Conservation (phyloP, 1,139 yeast genomes). For the Yamadazyma aaseri region DNA sequence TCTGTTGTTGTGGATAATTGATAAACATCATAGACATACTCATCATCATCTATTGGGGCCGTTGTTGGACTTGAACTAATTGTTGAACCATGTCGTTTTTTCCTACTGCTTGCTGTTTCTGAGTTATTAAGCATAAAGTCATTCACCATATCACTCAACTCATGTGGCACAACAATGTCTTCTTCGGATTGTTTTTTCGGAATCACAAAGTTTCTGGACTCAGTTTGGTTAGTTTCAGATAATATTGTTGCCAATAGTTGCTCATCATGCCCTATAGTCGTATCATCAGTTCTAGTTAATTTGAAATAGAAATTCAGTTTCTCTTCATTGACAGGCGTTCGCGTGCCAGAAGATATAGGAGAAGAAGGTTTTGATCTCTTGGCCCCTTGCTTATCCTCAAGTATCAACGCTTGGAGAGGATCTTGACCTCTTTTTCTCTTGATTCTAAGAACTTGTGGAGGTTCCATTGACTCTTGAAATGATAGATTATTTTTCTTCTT, state of each 20-base stretch:
- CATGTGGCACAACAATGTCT: constrained; percentile 51
- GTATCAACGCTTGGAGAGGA: constrained; percentile 74
- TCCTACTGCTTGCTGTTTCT: constrained; percentile 4
- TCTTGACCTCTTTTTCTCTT: constrained; percentile 85
- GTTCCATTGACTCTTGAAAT: constrained; percentile 24
- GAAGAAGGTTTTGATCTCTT: constrained; percentile 48
- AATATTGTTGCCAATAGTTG: constrained; percentile 12
- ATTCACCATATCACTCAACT: constrained; percentile 66
- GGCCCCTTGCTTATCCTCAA: constrained; percentile 36
- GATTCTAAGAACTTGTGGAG: constrained; percentile 72
- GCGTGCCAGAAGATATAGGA: constrained; percentile 25
- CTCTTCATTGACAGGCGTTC: constrained; percentile 15
- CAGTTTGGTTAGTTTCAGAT: constrained; percentile 11
- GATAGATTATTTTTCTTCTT: constrained; percentile 1
- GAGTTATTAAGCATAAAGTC: constrained; percentile 40
- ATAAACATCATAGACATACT: constrained; percentile 89
- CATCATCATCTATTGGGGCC: constrained; percentile 48
- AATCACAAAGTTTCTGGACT: constrained; percentile 30
- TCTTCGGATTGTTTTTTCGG: constrained; percentile 38
- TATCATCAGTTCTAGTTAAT: constrained; percentile 68
- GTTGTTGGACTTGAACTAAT: background rate
- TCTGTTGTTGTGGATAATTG: constrained; percentile 43
- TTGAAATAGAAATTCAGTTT: constrained; percentile 45
- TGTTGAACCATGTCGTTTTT: constrained; percentile 10
- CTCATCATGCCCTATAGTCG: constrained; percentile 14